Evolutionary conservation across 805 yeast genomes (phyloP), one percentile per base, ranked within the genome.

Genomic region (Wickerhamomyces bovis): DNA sequence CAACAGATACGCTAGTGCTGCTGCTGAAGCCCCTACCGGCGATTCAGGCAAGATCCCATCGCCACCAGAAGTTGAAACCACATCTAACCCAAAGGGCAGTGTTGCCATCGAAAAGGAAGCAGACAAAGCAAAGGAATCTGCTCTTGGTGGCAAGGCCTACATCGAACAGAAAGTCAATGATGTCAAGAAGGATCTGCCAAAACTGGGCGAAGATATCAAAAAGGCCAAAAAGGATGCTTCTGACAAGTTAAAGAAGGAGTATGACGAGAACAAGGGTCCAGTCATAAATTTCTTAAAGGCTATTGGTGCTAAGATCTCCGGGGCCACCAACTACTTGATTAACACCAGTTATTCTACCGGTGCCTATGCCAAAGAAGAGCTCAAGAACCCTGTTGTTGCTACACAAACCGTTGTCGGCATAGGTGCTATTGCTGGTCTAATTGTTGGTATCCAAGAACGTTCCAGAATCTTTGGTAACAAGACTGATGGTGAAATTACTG

Each of bases 321-420:
- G 49, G n/a, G 58, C 60, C 7, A 50, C 55, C 16, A 47, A 49
- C 23, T 57, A 55, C 28, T 49, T 55, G 16, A 44, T 44, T 12
- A 49, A 55, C 18, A 42, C 61, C 23, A 49, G 63, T 7, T 45
- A 52, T 20, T 42, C 55, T 15, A 58, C 62, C 16, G 44, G 55
- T 21, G 49, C 46, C 15, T 47, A 53, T 20, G 56, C 68, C 22
- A 39, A 49, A 25, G 61, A 61, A 30, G 85, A 80, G 60, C 68
- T 81, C 52, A 71, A 78, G 56, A 80, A 81, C 67, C 87, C 87
- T 0, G 83, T 76, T 4, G 83, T 81, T 41, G 65, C 76, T 18
- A 62, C 77, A 28, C 85, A 81, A 62, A 63, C 74, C 3, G 67
- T 77, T 16, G 68, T 78, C 39, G 72, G 78, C 26, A 58, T 72